Percentiles rank a stretch among this genome's conserved stretches.
Evolutionary conservation across 192 early-diverging fungal species (phyloP).

Genomic region (Podila minutissima): DNA sequence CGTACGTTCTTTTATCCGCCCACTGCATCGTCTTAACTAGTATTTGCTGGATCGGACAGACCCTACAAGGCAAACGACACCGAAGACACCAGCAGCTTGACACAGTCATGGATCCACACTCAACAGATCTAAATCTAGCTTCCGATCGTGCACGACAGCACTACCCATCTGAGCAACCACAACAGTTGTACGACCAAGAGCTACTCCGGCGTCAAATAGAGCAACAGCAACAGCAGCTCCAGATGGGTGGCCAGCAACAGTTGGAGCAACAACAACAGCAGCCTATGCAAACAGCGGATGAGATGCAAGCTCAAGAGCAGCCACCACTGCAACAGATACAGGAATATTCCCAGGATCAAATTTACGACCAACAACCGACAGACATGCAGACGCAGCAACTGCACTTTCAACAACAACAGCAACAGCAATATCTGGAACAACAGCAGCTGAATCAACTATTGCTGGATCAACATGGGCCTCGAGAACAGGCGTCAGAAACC

Average conservation of each 20-base stretch:
- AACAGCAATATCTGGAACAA: not conserved
- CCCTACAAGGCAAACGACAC: too few relatives aligned
- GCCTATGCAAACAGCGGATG: not conserved
- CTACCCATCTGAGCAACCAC: not conserved
- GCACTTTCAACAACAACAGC: not conserved
- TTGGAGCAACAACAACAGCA: not conserved
- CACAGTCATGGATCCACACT: too few relatives aligned
- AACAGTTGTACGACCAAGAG: not conserved
- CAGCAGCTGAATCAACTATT: not conserved
- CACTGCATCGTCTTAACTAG: too few relatives aligned
- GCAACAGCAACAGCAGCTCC: too few relatives aligned
- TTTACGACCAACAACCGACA: not conserved
- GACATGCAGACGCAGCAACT: not conserved
- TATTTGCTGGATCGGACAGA: too few relatives aligned
- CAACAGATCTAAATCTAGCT: too few relatives aligned
- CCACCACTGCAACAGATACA: not conserved
- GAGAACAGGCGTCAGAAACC: not conserved
- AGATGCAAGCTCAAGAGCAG: not conserved
- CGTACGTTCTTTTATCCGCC: too few relatives aligned
- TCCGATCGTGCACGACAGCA: not conserved
- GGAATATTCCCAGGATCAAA: not conserved
- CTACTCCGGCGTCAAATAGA: not conserved
- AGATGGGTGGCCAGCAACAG: not conserved
- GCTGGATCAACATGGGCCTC: not conserved
- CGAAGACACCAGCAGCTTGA: too few relatives aligned